phyloP scores from a whole-genome alignment of 2,329 filamentous ascomycete genomes.

The Parasarocladium wereldwijsianum region DNA sequence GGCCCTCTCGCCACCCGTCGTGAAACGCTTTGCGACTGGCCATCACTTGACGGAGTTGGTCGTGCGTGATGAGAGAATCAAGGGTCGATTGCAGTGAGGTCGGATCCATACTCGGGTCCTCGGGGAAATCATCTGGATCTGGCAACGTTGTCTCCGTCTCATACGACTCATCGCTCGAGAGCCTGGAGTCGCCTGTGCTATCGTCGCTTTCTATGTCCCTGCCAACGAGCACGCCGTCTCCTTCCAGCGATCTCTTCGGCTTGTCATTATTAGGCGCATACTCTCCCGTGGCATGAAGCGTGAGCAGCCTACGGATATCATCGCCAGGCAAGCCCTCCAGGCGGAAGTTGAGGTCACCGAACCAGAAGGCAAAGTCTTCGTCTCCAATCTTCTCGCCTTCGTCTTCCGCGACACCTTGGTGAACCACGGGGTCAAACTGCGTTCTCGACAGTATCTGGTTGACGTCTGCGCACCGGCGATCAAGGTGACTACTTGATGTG shows the following conservation, averaged over 20 bases:
- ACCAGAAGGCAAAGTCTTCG: slow-evolving; percentile 91
- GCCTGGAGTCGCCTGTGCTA: slow-evolving; percentile 16
- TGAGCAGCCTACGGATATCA: slow-evolving; percentile 74
- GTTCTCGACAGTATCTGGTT: slow-evolving; percentile 62
- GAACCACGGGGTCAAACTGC: slow-evolving; percentile 59
- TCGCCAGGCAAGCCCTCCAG: slow-evolving; percentile 78
- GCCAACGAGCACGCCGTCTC: slow-evolving; percentile 36
- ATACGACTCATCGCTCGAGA: slow-evolving; percentile 20
- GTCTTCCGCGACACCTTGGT: slow-evolving; percentile 50
- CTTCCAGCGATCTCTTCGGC: slow-evolving; percentile 19
- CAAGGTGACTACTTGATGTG: slow-evolving; percentile 59
- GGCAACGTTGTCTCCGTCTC: slow-evolving; percentile 31
- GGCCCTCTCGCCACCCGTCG: slow-evolving; percentile 83
- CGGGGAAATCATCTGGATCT: slow-evolving; percentile 50
- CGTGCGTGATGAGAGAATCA: slow-evolving; percentile 73
- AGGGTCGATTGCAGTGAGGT: slow-evolving; percentile 79
- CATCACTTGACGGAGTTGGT: slow-evolving; percentile 68
- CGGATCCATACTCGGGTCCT: slow-evolving; percentile 63
- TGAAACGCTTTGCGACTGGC: slow-evolving; percentile 66
- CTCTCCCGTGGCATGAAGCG: slow-evolving; percentile 67
- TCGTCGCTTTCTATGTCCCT: slow-evolving; percentile 30
- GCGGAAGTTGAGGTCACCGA: slow-evolving; percentile 91
- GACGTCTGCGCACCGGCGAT: slow-evolving; percentile 82
- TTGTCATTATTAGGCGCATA: slow-evolving; percentile 35
- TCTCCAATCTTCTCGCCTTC: slow-evolving; percentile 62